Percentiles rank a stretch among this genome's conserved stretches.
phyloP scores from a whole-genome alignment of 805 yeast genomes.

The Pichia paraexigua region DNA sequence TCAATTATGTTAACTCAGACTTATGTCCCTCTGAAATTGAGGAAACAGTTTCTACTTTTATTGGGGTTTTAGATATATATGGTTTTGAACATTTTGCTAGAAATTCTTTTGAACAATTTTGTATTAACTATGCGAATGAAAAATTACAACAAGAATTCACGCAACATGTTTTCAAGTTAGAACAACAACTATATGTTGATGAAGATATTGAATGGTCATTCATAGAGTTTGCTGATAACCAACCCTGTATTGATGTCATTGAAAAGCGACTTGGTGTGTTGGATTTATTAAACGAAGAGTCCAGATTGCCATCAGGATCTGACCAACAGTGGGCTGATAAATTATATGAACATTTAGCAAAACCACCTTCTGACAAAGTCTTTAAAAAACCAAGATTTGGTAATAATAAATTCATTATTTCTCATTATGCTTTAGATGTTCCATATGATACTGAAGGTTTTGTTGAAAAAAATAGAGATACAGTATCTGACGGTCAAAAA shows the following conservation, averaged over 20 bases:
- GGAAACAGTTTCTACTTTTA: slow-evolving; percentile 47
- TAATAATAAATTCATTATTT: slow-evolving; percentile 78
- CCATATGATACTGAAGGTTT: slow-evolving; percentile 89
- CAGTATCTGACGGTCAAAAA: slow-evolving; percentile 92
- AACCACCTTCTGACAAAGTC: slow-evolving; percentile 64
- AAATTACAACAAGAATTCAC: slow-evolving; percentile 95
- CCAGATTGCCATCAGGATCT: slow-evolving; percentile 86
- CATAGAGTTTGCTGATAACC: slow-evolving; percentile 92
- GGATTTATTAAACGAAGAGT: slow-evolving; percentile 87
- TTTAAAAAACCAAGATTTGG: slow-evolving; percentile 95
- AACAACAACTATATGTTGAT: slow-evolving; percentile 87
- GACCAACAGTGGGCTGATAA: slow-evolving; percentile 91
- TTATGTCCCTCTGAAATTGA: slow-evolving; percentile 68
- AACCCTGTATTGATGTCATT: slow-evolving; percentile 90
- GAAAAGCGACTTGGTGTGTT: slow-evolving; percentile 85
- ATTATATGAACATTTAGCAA: slow-evolving; percentile 76
- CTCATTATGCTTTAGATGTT: slow-evolving; percentile 93
- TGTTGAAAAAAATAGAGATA: slow-evolving; percentile 94
- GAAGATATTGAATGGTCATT: slow-evolving; percentile 96
- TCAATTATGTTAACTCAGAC: slow-evolving; percentile 71
- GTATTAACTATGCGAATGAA: slow-evolving; percentile 95
- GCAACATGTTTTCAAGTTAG: slow-evolving; percentile 94
- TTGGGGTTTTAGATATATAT: slow-evolving; percentile 95
- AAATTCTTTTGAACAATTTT: slow-evolving; percentile 94
- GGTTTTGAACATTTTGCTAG: slow-evolving; percentile 95